Conservation (phyloP, 2,329 filamentous ascomycete genomes). For the Fusarium sp. region DNA sequence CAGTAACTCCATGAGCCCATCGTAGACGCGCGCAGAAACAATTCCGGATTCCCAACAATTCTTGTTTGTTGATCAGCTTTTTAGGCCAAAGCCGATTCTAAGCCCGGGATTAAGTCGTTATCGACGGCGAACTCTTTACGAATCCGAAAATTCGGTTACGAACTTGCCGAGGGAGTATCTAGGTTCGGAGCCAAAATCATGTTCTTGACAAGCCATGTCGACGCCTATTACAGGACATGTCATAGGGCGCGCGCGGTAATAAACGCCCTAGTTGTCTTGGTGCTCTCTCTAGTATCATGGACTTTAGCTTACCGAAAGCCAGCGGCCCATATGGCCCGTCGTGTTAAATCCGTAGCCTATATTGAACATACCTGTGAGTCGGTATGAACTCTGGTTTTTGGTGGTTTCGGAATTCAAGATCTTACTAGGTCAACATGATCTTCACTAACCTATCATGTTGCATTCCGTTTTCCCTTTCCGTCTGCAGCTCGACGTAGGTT, state of each 20-base stretch:
- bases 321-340: neutral
- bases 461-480: neutral
- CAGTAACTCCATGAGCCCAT: neutral
- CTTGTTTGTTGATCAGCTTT: neutral
- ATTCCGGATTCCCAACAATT: neutral
- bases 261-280: neutral
- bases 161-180: neutral
- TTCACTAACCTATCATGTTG: neutral
- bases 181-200: neutral
- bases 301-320: neutral
- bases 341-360: neutral
- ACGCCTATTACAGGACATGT: neutral
- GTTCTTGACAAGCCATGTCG: neutral
- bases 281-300: neutral
- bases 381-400: neutral
- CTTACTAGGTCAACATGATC: neutral
- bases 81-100: neutral
- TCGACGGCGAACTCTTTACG: neutral
- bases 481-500: neutral
- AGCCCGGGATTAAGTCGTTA: neutral
- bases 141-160: neutral
- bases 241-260: neutral
- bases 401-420: neutral
- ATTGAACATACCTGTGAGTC: neutral
- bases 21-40: neutral